Evolutionary conservation across 768 basidiomycete species (phyloP).

Genomic region (Hirschioporus abietinus): DNA sequence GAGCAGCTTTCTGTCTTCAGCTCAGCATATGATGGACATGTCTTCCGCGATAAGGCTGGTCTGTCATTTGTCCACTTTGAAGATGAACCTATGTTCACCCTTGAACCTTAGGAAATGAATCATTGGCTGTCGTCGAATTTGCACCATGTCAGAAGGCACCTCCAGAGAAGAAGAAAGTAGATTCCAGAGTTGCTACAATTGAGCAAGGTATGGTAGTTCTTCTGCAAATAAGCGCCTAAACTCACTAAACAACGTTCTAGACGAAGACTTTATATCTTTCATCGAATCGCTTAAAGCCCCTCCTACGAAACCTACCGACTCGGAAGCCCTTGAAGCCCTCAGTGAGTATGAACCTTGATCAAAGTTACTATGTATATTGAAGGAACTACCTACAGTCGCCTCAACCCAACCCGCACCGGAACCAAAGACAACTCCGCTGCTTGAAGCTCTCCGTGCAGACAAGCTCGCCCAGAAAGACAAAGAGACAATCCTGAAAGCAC

Average conservation of each 20-base stretch:
- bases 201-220: conserved; percentile 60
- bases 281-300: conserved; percentile 61
- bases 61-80: conserved; percentile 19
- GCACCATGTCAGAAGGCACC: conserved; percentile 90
- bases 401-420: conserved; percentile 51
- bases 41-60: conserved; percentile 92
- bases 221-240: background rate
- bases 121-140: conserved; percentile 86
- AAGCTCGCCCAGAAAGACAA: conserved; percentile 68
- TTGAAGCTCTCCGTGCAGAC: conserved; percentile 89
- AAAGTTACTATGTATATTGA: background rate
- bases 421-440: conserved; percentile 84
- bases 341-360: conserved; percentile 34
- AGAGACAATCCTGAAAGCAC: conserved; percentile 64
- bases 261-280: conserved; percentile 83
- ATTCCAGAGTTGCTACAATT: conserved; percentile 81
- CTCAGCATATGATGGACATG: conserved; percentile 83
- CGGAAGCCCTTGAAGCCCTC: conserved; percentile 57
- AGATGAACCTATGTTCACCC: conserved; percentile 2
- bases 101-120: conserved; percentile 68
- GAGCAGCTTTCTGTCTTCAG: conserved; percentile 72
- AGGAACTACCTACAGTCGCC: conserved; percentile 43
- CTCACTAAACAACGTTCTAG: conserved; percentile 31
- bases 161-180: conserved; percentile 65
- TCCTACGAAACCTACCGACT: conserved; percentile 42